Percentiles rank a stretch among this genome's conserved stretches.
Conservation (phyloP, 805 yeast genomes). For the Sugiyamaella valdiviana region DNA sequence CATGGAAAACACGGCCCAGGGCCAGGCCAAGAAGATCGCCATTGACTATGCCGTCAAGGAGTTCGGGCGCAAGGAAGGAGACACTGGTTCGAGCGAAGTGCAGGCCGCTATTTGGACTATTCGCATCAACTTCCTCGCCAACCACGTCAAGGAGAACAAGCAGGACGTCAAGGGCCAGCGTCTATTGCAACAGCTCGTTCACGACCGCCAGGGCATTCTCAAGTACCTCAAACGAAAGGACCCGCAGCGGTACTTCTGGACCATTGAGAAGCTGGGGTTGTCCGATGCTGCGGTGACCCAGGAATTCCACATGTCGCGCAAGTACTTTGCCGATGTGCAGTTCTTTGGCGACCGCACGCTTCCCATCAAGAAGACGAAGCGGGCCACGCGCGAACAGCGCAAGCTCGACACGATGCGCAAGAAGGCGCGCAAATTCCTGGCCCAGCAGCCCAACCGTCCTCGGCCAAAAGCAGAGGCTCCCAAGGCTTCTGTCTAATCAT, state of each 20-base stretch:
- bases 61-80: slow-evolving; percentile 78
- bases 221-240: slow-evolving; percentile 75
- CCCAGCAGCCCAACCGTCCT: slow-evolving; percentile 5
- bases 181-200: slow-evolving; percentile 73
- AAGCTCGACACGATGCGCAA: slow-evolving; percentile 16
- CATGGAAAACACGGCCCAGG: slow-evolving; percentile 60
- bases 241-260: slow-evolving; percentile 77
- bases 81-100: slow-evolving; percentile 92
- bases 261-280: slow-evolving; percentile 81
- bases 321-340: slow-evolving; percentile 30
- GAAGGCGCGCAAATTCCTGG: slow-evolving; percentile 20
- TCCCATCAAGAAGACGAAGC: slow-evolving; percentile 24
- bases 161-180: slow-evolving; percentile 71
- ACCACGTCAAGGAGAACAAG: slow-evolving; percentile 61
- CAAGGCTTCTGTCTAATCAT: background rate
- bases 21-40: slow-evolving; percentile 54
- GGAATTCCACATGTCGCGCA: slow-evolving; percentile 51
- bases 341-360: slow-evolving; percentile 35
- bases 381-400: slow-evolving; percentile 18
- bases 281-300: slow-evolving; percentile 68
- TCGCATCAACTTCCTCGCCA: slow-evolving; percentile 67
- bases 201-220: slow-evolving; percentile 77
- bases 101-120: slow-evolving; percentile 90
- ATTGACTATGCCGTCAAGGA: slow-evolving; percentile 64
- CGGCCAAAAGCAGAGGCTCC: background rate